These are phyloP conservation scores for Stemphylium beticola DNA, from an alignment of 2,329 filamentous ascomycete species.

Conservation along the genomic window DNA sequence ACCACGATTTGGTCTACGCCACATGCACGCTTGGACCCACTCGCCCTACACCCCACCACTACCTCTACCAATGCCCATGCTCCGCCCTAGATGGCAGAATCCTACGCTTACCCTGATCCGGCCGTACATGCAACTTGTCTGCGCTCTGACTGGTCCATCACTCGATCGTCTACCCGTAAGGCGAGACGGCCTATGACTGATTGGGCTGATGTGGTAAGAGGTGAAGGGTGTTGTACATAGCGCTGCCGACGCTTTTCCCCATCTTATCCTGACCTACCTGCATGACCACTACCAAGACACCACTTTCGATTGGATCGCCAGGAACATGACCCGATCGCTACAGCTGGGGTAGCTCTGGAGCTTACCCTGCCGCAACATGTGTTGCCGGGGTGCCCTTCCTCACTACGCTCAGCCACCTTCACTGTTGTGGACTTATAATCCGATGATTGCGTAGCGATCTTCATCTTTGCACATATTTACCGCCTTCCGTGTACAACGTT, in stretches of 20 bases:
- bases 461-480: conserved; percentile 1
- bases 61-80: conserved; percentile 16
- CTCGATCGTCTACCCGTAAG: not conserved
- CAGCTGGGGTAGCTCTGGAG: conserved; percentile 24
- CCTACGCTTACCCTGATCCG: conserved; percentile 7
- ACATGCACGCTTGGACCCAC: conserved; percentile 21
- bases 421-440: conserved; percentile 17
- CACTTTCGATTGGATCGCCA: conserved; percentile 26
- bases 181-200: not conserved
- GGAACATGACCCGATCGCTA: conserved; percentile 18
- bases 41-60: conserved; percentile 23
- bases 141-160: not conserved
- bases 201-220: conserved; percentile 8
- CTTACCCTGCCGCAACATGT: conserved; percentile 20
- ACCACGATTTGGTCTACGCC: conserved; percentile 17
- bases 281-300: conserved; percentile 21
- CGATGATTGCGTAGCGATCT: conserved; percentile 20
- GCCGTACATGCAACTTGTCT: not conserved
- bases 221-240: conserved; percentile 4
- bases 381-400: conserved; percentile 11
- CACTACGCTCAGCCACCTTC: conserved; percentile 22
- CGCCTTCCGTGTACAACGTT: not conserved
- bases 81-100: conserved; percentile 18
- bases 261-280: conserved; percentile 18
- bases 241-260: conserved; percentile 8